A percentile compares a stretch with the other conserved stretches of the same genome.
These are phyloP conservation scores for Aspergillus sclerotioniger DNA, from an alignment of 495 filamentous ascomycete species.

Conservation along the genomic window DNA sequence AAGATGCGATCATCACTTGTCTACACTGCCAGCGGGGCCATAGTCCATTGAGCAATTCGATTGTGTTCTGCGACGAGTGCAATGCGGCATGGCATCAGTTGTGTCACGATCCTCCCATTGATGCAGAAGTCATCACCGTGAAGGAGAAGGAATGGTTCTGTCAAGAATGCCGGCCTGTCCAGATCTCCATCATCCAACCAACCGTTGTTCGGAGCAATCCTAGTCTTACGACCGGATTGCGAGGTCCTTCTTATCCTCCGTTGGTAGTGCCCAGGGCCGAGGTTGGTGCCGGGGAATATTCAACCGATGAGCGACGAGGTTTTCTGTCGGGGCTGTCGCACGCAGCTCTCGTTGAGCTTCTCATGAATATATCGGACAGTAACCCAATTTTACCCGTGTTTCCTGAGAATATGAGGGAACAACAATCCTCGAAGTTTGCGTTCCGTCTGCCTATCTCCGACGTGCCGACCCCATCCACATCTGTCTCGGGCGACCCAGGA, in stretches of 20 bases:
- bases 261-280: conserved; percentile 16
- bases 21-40: conserved; percentile 75
- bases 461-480: conserved; percentile 6
- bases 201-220: conserved; percentile 23
- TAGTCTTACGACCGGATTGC: conserved; percentile 19
- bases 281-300: conserved; percentile 27
- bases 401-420: conserved; percentile 30
- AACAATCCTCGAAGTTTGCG: conserved; percentile 26
- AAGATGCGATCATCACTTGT: conserved; percentile 55
- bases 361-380: conserved; percentile 32
- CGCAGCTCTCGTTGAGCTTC: conserved; percentile 39
- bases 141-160: conserved; percentile 80
- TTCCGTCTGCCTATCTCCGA: conserved; percentile 9
- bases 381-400: conserved; percentile 41
- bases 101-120: conserved; percentile 84
- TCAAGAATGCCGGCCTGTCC: conserved; percentile 56
- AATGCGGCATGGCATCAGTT: conserved; percentile 86
- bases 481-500: conserved; percentile 4
- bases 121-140: conserved; percentile 62
- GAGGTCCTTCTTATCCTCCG: conserved; percentile 11
- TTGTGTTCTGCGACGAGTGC: conserved; percentile 94
- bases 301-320: conserved; percentile 35
- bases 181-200: conserved; percentile 25
- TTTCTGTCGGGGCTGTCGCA: conserved; percentile 43
- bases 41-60: conserved; percentile 73